A percentile compares a stretch with the other conserved stretches of the same genome.
Conservation (phyloP, 805 yeast species). For the Zygosaccharomyces rouxii region DNA sequence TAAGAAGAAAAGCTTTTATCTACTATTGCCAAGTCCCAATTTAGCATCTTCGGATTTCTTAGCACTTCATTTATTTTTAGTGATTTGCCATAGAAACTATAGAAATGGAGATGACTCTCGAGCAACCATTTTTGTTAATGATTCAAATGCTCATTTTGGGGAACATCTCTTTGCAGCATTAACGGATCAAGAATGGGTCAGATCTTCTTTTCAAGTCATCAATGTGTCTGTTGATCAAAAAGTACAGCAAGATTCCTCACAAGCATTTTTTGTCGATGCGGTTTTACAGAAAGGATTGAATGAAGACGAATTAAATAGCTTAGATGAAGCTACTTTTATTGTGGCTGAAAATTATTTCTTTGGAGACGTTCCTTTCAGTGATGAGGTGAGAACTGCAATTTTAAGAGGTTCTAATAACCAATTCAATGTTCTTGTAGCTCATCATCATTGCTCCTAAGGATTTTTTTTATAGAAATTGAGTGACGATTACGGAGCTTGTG, state of each 20-base stretch:
- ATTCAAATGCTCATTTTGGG: constrained; percentile 16
- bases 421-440: constrained; percentile 24
- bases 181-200: constrained; percentile 19
- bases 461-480: background rate
- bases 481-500: background rate
- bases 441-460: constrained; percentile 11
- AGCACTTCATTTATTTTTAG: constrained; percentile 24
- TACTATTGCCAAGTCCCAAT: constrained; percentile 26
- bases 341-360: constrained; percentile 23
- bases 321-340: constrained; percentile 30
- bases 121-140: constrained; percentile 22
- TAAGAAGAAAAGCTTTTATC: constrained; percentile 19
- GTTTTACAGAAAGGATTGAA: constrained; percentile 16
- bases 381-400: constrained; percentile 20
- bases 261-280: constrained; percentile 18
- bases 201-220: constrained; percentile 15
- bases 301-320: constrained; percentile 12
- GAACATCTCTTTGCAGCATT: constrained; percentile 17
- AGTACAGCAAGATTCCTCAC: constrained; percentile 1
- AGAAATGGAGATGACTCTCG: constrained; percentile 13
- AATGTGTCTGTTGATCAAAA: constrained; percentile 12
- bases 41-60: constrained; percentile 30
- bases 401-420: constrained; percentile 24
- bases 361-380: constrained; percentile 21
- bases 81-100: constrained; percentile 20